Base-by-base conservation (phyloP, 2,329 filamentous ascomycete species). In the Boeremia lycopersici region DNA sequence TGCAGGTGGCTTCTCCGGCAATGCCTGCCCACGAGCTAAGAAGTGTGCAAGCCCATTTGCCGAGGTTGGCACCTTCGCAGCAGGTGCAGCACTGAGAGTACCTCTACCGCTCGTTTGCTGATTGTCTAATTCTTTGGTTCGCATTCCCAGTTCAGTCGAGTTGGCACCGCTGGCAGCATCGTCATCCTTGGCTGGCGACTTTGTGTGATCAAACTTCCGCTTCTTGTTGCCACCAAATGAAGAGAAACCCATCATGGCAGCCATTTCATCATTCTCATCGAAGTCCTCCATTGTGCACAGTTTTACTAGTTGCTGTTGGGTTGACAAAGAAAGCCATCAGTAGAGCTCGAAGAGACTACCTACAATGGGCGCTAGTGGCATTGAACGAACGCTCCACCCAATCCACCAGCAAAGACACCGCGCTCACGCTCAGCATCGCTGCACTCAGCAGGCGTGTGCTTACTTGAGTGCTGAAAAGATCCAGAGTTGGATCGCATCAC, bases 181-280 rank as follows among this genome's bases (percentile, higher is more conserved):
- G 34, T 61, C 61, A 12, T 52, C 57, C n/a, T 64, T 67, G 36
- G 61, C 65, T 39, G 81, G 79, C 33, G 81, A 82, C 63, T 84
- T 84, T 26, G 79, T 75, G 15, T 82, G 78, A 65, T 89, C 86
- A 73, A 85, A 88, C 67, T 87, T 87, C 57, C 88, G 83, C 71
- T 89, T 89, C 72, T 89, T 90, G 38, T 80, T 79, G 1, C 81
- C 77, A 61, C 89, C 89, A 68, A 93, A 93, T 53, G 84, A 82
- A 8, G 86, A 82, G 74, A 92, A 92, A 59, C 89, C 89, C 86
- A 92, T 88, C 41, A 84, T 81, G 36, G 84, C 82, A 19, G 86
- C 86, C 72, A 90, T 48, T 36, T 64, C 60, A 47, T 83, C 83
- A 36, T 83, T 79, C 17, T 77, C 67, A n/a, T 78, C 77, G 57